Conservation (phyloP, 2,329 filamentous ascomycete genomes). For the Didymella segeticola region DNA sequence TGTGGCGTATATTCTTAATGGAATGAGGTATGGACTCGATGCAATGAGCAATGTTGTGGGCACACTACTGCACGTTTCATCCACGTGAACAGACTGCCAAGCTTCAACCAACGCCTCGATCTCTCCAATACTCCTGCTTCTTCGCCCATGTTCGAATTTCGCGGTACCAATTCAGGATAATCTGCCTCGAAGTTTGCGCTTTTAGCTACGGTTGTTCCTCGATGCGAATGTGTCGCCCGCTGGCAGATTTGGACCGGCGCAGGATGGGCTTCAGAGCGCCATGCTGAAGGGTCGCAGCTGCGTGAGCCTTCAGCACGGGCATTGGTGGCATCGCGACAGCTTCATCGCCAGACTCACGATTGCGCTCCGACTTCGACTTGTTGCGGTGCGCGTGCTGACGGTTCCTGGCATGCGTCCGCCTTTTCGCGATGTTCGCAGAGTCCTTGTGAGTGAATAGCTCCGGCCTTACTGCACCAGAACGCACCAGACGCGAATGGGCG, state of each 20-base stretch:
- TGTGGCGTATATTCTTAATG: background rate
- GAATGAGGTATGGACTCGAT: no score
- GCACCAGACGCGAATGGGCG: slow-evolving; percentile 36
- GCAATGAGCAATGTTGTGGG: background rate
- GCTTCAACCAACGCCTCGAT: background rate
- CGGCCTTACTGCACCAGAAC: slow-evolving; percentile 21
- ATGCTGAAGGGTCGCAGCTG: slow-evolving; percentile 17
- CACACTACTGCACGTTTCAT: background rate
- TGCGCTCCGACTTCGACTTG: background rate
- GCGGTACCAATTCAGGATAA: no score
- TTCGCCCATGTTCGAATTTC: no score
- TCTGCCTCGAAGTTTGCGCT: background rate
- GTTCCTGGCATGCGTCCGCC: slow-evolving; percentile 35
- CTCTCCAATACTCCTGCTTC: no score
- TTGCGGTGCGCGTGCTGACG: slow-evolving; percentile 2
- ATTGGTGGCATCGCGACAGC: background rate
- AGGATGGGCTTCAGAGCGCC: slow-evolving; percentile 19
- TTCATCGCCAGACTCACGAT: background rate
- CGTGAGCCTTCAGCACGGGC: slow-evolving; percentile 15
- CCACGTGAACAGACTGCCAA: background rate
- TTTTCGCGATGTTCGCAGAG: slow-evolving; percentile 34
- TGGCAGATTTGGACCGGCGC: background rate
- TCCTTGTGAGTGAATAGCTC: slow-evolving; percentile 34
- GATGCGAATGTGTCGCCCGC: slow-evolving; percentile 26
- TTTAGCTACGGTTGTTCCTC: slow-evolving; percentile 18